Conservation (phyloP, 192 early-diverging fungal genomes). For the Dissophora globulifera region DNA sequence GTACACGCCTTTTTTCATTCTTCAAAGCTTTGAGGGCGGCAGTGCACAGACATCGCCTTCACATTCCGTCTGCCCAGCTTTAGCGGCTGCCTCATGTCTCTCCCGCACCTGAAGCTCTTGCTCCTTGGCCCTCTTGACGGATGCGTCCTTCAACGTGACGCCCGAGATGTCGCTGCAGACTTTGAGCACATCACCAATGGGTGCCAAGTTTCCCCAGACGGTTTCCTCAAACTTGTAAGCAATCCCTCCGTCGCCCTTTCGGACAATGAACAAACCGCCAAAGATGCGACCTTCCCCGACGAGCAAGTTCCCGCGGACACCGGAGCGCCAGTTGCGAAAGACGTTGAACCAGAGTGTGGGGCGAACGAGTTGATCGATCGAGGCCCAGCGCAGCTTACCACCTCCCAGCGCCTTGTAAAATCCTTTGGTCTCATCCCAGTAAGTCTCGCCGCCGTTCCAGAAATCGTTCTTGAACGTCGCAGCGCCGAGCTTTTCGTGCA, state of each 20-base stretch:
- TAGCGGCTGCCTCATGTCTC: constrained; percentile 6
- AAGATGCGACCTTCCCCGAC: constrained; percentile 59
- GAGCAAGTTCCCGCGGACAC: constrained; percentile 51
- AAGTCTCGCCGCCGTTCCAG: constrained; percentile 53
- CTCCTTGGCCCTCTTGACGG: constrained; percentile 1
- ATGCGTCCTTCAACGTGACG: constrained; percentile 10
- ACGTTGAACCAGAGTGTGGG: constrained; percentile 36
- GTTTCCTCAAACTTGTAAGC: constrained; percentile 56
- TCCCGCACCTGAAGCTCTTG: constrained; percentile 32
- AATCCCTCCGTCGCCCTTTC: constrained; percentile 38
- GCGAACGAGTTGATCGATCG: constrained; percentile 30
- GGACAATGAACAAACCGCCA: constrained; percentile 52
- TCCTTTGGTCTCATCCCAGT: constrained; percentile 49
- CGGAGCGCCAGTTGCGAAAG: constrained; percentile 39
- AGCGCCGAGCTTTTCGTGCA: constrained; percentile 56
- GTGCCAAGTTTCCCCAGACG: constrained; percentile 53
- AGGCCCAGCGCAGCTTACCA: constrained; percentile 42
- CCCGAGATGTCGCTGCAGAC: constrained; percentile 53
- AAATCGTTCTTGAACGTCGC: constrained; percentile 50
- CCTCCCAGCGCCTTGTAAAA: constrained; percentile 54
- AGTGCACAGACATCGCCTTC: constrained; percentile 28
- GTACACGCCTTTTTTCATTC: too few species aligned
- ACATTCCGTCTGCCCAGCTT: constrained; percentile 26
- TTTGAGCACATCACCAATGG: constrained; percentile 53
- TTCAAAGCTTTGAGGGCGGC: constrained; percentile 22